A percentile compares a stretch with the other conserved stretches of the same genome.
These are phyloP conservation scores for Saccharomyces hybrid DNA, from an alignment of 1,139 yeast genomes.

Conservation along the genomic window DNA sequence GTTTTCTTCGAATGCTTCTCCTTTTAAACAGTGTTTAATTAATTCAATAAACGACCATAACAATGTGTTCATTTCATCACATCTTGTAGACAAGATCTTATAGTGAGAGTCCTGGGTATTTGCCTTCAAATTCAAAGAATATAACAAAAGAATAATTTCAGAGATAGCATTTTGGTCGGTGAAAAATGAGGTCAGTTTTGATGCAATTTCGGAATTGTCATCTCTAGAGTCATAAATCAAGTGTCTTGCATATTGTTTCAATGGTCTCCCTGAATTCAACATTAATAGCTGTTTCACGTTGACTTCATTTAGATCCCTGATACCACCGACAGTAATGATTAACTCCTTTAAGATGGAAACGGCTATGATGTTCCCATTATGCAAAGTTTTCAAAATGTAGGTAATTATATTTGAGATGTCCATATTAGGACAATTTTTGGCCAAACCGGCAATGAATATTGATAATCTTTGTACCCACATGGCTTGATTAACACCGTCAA, in stretches of 20 bases:
- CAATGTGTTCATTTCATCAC: slow-evolving; percentile 63
- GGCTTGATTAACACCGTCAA: slow-evolving; percentile 72
- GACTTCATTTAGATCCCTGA: slow-evolving; percentile 42
- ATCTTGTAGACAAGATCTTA: slow-evolving; percentile 62
- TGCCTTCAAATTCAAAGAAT: slow-evolving; percentile 42
- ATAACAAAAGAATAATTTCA: slow-evolving; percentile 60
- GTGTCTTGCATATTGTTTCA: slow-evolving; percentile 49
- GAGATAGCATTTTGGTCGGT: slow-evolving; percentile 41
- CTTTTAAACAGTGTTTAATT: slow-evolving; percentile 43
- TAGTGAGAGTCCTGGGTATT: slow-evolving; percentile 45
- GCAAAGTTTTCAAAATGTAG: slow-evolving; percentile 59
- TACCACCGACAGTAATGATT: slow-evolving; percentile 72
- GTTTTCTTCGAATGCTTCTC: slow-evolving; percentile 32
- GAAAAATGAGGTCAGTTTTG: slow-evolving; percentile 44
- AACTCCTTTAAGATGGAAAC: slow-evolving; percentile 63
- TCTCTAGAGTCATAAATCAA: slow-evolving; percentile 59
- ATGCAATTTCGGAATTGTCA: slow-evolving; percentile 43
- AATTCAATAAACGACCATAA: slow-evolving; percentile 58
- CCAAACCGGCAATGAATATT: slow-evolving; percentile 56
- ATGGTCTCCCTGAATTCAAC: slow-evolving; percentile 55
- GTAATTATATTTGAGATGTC: slow-evolving; percentile 50
- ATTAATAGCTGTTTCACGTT: slow-evolving; percentile 48
- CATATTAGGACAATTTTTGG: slow-evolving; percentile 46
- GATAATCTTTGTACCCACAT: slow-evolving; percentile 80
- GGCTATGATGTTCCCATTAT: slow-evolving; percentile 54